phyloP scores from a whole-genome alignment of 768 basidiomycete species.

The Lactarius indigo region DNA sequence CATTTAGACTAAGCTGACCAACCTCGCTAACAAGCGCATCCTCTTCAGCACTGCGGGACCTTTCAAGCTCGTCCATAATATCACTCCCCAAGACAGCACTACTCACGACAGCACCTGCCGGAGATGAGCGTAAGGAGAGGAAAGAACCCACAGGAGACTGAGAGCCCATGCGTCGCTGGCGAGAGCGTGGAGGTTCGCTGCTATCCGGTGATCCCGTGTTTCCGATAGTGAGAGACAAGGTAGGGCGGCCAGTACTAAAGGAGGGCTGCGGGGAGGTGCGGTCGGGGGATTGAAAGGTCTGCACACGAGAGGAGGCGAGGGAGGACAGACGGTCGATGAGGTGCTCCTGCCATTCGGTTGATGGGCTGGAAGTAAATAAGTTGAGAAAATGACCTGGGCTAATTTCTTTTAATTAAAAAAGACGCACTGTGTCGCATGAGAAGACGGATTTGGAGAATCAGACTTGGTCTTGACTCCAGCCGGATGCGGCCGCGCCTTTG shows the following conservation, averaged over 20 bases:
- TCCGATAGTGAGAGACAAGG: slow-evolving; percentile 17
- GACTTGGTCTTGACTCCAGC: slow-evolving; percentile 26
- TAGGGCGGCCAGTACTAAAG: slow-evolving; percentile 8
- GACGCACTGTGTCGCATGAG: slow-evolving; percentile 60
- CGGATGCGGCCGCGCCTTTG: slow-evolving; percentile 26
- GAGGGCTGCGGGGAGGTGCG: slow-evolving; percentile 19
- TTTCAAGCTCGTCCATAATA: slow-evolving; percentile 27
- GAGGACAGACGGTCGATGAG: slow-evolving; percentile 39
- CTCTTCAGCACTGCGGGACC: slow-evolving; percentile 31
- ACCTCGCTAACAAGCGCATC: slow-evolving; percentile 63
- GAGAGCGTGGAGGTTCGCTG: slow-evolving; percentile 19
- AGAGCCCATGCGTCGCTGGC: slow-evolving; percentile 14
- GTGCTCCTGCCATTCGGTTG: slow-evolving; percentile 80
- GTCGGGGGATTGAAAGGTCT: slow-evolving; percentile 26
- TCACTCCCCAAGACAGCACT: slow-evolving; percentile 10
- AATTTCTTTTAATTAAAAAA: neutral
- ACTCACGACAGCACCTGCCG: slow-evolving; percentile 11
- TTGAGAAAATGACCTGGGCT: neutral
- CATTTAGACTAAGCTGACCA: slow-evolving; percentile 84
- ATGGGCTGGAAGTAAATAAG: slow-evolving; percentile 46
- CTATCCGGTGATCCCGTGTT: slow-evolving; percentile 4
- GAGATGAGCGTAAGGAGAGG: slow-evolving; percentile 16
- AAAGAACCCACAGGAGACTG: slow-evolving; percentile 19
- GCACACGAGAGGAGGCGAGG: slow-evolving; percentile 30
- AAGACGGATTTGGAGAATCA: slow-evolving; percentile 8